Conservation (phyloP, 768 basidiomycete species). For the Gelatoporia subvermispora region DNA sequence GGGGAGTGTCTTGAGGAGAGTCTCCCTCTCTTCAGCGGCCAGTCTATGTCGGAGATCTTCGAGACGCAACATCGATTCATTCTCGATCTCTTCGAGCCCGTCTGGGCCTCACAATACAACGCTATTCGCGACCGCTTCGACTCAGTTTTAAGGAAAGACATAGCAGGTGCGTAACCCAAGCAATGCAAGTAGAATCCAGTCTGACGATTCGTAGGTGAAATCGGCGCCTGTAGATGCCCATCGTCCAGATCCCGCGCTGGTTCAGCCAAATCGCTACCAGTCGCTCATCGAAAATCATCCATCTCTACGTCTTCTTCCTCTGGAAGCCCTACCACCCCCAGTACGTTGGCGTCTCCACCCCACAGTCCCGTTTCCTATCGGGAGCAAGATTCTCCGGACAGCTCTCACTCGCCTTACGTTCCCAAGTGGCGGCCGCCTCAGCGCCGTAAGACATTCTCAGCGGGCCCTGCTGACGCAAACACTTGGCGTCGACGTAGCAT, state of each 20-base stretch:
- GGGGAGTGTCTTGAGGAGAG: not conserved
- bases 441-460: not conserved
- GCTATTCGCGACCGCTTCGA: constrained; percentile 2
- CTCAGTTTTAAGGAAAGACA: not conserved
- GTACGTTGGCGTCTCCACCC: not conserved
- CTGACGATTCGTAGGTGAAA: not conserved
- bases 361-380: not conserved
- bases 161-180: not conserved
- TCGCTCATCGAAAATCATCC: not conserved
- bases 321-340: not conserved
- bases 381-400: not conserved
- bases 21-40: not conserved
- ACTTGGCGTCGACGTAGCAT: not conserved
- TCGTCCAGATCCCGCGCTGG: not conserved
- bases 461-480: not conserved
- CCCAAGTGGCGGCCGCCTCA: not conserved
- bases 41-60: constrained; percentile 3
- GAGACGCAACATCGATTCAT: constrained; percentile 6
- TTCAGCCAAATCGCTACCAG: not conserved
- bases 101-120: constrained; percentile 8
- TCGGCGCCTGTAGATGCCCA: not conserved
- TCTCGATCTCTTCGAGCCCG: constrained; percentile 8
- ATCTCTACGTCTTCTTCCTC: not conserved
- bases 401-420: not conserved
- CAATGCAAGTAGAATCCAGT: not conserved